A percentile compares a stretch with the other conserved stretches of the same genome.
These are phyloP conservation scores for Ceratocystis ficicola DNA, from an alignment of 2,329 filamentous ascomycete genomes.

Conservation along the genomic window DNA sequence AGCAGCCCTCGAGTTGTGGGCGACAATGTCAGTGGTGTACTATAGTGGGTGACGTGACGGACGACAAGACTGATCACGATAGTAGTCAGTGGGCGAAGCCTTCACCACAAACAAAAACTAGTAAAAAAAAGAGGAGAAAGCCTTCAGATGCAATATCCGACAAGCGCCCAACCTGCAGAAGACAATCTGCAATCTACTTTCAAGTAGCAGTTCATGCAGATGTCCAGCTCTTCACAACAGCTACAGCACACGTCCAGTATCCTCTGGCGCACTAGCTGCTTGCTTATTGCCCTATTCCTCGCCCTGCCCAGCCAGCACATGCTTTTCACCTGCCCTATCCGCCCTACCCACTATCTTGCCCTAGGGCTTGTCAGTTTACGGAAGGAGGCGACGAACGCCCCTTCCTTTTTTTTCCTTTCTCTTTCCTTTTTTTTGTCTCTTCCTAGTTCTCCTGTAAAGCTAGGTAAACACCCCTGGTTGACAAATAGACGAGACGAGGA, in stretches of 20 bases:
- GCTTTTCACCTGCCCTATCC: not conserved
- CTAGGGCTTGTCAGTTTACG: not conserved
- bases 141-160: not conserved
- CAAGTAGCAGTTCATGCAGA: not conserved
- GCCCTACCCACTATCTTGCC: not conserved
- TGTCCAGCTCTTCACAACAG: not conserved
- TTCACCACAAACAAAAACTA: too few relatives aligned
- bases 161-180: not conserved
- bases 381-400: conserved; percentile 6
- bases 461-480: too few relatives aligned
- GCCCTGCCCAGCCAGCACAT: too few relatives aligned
- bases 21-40: too few relatives aligned
- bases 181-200: not conserved
- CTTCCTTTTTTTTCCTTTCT: not conserved
- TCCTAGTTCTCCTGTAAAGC: not conserved
- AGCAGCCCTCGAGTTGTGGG: not conserved
- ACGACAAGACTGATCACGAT: too few relatives aligned
- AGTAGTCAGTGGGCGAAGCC: too few relatives aligned
- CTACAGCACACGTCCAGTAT: too few relatives aligned
- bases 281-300: too few relatives aligned
- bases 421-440: not conserved
- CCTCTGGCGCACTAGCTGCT: too few relatives aligned
- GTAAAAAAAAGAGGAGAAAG: too few relatives aligned
- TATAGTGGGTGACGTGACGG: too few relatives aligned
- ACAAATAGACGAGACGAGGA: not conserved